Base-by-base conservation (phyloP, 768 basidiomycete species). In the Saitozyma podzolica region DNA sequence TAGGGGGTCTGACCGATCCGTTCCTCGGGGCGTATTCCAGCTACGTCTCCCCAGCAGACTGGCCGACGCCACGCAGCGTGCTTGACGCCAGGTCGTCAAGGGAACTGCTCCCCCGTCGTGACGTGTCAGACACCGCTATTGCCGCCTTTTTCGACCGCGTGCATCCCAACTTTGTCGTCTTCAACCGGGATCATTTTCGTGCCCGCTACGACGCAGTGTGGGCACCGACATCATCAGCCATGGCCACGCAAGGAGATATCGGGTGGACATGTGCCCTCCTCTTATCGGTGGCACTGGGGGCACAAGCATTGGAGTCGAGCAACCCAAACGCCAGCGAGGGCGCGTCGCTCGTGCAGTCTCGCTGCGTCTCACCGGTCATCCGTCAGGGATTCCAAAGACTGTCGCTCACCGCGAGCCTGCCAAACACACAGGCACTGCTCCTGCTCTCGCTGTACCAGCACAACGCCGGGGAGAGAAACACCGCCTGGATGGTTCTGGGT, bases 401-500 rank as follows among this genome's bases (percentile, higher is more conserved):
- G 13, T 19, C 40, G 4, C 37, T 65, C 10, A 65, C 59, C 14
- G 52, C 64, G 16, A 61, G 39, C 19, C 14, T 65, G 14, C 16
- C 51, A 19, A 65, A 65, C 47, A 59, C 61, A 3, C 64, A 65
- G 29, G 56, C 64, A 5, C 41, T 65, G 8, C 40, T 59, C 13
- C 50, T 65, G 8, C 59, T 65, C 13, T 19, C 58, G 8, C 45
- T 65, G n/a, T 65, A 65, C 43, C 56, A 65, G 51, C 64, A 65
- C 29, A 65, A 65, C 41, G 54, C 64, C 3, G 64, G 64, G 5
- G 64, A 65, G 40, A 4, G 64, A 0, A 65, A 65, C 20, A 53
- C 48, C 10, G 64, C 64, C 29, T 65, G 59, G 55, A 61, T 61
- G 50, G 55, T 65, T 16, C 45, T 61, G 11, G 64, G 64, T 10